Evolutionary conservation across 805 yeast genomes (phyloP), one percentile per base, ranked within the genome.

Genomic region (Wickerhamomyces chambardii): DNA sequence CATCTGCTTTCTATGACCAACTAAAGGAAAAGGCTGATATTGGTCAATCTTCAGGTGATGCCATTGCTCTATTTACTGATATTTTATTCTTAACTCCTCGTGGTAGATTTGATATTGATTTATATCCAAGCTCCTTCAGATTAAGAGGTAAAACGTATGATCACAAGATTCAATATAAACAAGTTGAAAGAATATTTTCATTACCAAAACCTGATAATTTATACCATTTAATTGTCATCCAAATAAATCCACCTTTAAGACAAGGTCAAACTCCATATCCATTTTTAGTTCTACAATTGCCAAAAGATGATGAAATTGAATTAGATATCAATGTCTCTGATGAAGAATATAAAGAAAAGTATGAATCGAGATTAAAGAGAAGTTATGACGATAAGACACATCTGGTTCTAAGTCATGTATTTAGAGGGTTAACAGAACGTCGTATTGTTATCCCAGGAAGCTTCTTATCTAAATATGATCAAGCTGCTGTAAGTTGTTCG

Each of bases 211-310:
- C 95, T 1, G 98, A 92, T 58, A 97, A 87, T 42, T 68, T 83
- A 30, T 95, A 90, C 55, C 95, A 90, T 56, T 65, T 89, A 45
- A 68, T 92, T 53, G 80, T 92, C 6, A 64, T 90, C 40, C 96
- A 94, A 51, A 82, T 92, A 31, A 97, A 90, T 47, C 98, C 98
- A 18, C 98, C 99, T 2, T 66, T 92, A 44, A 78, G 97, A 57
- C 99, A 92, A 63, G 99, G 99, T 37, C 97, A 92, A 63, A 92
- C 98, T 0, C 75, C 95, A 40, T 90, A 92, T 52, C 95, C 96
- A 29, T 92, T 85, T 56, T 65, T 92, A 54, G 90, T 87, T 12
- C 61, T 90, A 56, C 98, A 92, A 62, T 85, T 92, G 53, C 74
- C 81, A 41, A 75, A 78, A 36, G 95, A 87, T 44, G 98, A 92